Evolutionary conservation across 495 filamentous ascomycete genomes (phyloP), one percentile per base, ranked within the genome.

Genomic region (Xeromyces bisporus): DNA sequence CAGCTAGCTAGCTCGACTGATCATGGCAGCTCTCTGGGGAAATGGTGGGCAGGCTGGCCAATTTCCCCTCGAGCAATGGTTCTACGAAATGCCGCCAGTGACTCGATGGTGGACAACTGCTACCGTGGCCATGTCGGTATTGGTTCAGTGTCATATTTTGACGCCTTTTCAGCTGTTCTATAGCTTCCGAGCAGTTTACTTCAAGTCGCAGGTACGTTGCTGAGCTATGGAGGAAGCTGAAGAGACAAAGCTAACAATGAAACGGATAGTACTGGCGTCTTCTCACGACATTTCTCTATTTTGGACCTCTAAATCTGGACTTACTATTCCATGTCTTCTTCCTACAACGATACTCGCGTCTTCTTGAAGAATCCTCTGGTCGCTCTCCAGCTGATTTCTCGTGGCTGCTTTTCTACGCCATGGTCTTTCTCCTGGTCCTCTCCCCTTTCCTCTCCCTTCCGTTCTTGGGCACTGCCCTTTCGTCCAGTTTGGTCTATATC

Each of bases 281-380:
- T 2, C 37, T 94, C 11, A 85, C 86, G 8, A 92, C 91, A 2
- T 97, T 97, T 56, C 70, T 93, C 39, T 97, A 96, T 60, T 94
- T 96, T 51, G 91, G 91, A 13, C 84, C 85, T 7, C 70, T 97
- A 31, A 84, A 75, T 25, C 74, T 97, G 42, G 89, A 97, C 55
- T 75, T 97, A 15, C 69, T 96, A 44, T 96, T 94, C 69, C 91
- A 97, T 49, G 79, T 97, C 56, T 97, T 94, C 68, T 97, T 97
- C 65, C 73, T 96, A 26, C 84, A 92, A 46, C 83, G 89, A 15
- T 97, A 97, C 59, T 84, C 86, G 7, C 81, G 91, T 23, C 75
- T 94, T 17, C 74, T 97, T 23, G 89, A 97, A 56, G 89, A 94
- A 55, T 83, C 81, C 0, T 84, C 83, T 26, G 84, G 85, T 18